Percentiles rank a stretch among this genome's conserved stretches.
These are phyloP conservation scores for Camellia oleifera DNA, from an alignment of 179 eudicot genomes.

Conservation along the genomic window DNA sequence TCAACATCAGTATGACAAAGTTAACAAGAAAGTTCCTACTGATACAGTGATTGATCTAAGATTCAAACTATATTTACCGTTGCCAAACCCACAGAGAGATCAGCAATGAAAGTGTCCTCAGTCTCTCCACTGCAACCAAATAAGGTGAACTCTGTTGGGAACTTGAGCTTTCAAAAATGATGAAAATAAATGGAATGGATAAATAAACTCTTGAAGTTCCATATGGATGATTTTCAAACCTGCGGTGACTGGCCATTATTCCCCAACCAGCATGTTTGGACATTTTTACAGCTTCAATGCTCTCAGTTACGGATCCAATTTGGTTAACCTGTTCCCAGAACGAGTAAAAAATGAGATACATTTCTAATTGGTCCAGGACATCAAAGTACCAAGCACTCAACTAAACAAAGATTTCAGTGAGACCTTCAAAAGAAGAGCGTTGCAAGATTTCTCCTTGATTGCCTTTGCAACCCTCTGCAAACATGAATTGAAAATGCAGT, in stretches of 20 bases:
- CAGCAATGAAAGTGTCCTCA: conserved; percentile 97
- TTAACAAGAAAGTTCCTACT: background rate
- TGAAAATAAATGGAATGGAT: background rate
- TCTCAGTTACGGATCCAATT: conserved; percentile 95
- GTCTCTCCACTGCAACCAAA: conserved; percentile 79
- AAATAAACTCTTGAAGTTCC: background rate
- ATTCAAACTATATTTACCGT: conserved; percentile 52
- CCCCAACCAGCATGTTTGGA: conserved; percentile 98
- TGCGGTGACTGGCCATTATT: conserved; percentile 98
- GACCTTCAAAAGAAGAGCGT: conserved; percentile 97
- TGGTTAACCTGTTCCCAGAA: conserved; percentile 68
- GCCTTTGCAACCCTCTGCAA: conserved; percentile 92
- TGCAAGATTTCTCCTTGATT: conserved; percentile 72
- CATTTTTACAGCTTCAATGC: conserved; percentile 97
- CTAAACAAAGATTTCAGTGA: background rate
- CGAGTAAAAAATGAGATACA: background rate
- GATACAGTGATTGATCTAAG: background rate
- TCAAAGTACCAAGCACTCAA: background rate
- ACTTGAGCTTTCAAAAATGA: background rate
- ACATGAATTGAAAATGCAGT: background rate
- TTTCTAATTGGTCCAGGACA: background rate
- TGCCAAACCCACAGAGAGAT: conserved; percentile 92
- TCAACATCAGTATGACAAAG: background rate
- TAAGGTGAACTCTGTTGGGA: background rate
- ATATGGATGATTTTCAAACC: conserved; percentile 32